A percentile compares a stretch with the other conserved stretches of the same genome.
Conservation (phyloP, 2,329 filamentous ascomycete genomes). For the Cercospora janseana region DNA sequence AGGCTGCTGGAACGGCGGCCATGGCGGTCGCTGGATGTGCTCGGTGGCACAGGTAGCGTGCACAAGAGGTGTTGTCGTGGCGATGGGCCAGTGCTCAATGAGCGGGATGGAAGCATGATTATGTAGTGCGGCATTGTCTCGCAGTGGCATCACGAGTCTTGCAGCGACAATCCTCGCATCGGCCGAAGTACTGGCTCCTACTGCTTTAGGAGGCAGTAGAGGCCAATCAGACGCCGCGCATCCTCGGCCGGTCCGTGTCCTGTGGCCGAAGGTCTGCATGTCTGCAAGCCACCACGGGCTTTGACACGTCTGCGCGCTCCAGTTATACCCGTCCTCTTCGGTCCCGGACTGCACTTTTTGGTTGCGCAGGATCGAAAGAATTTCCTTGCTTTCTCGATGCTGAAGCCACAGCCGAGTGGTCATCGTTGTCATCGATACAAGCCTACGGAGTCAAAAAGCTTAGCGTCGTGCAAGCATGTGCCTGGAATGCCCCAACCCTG, state of each 20-base stretch:
- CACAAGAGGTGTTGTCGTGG: background rate
- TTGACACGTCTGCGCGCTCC: too few species aligned
- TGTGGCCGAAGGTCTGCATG: background rate
- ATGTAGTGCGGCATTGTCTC: conserved; percentile 19
- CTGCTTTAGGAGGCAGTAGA: background rate
- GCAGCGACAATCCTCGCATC: background rate
- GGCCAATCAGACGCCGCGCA: background rate
- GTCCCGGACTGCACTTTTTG: background rate
- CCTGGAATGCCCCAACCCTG: too few species aligned
- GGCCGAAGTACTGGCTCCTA: background rate
- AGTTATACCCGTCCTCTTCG: conserved; percentile 5
- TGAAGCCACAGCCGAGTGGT: too few species aligned
- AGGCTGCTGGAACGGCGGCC: conserved; percentile 13
- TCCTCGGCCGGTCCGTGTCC: background rate
- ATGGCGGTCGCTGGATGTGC: background rate
- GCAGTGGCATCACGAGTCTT: conserved; percentile 14
- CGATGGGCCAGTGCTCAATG: background rate
- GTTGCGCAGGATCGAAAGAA: conserved; percentile 1
- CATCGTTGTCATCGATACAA: too few species aligned
- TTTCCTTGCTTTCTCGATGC: background rate
- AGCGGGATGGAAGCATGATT: background rate
- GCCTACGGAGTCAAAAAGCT: conserved; percentile 3
- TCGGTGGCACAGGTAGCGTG: background rate
- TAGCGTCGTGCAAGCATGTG: background rate
- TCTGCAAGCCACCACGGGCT: conserved; percentile 1